phyloP scores from a whole-genome alignment of 2,329 filamentous ascomycete genomes.

The Chalaropsis thielavioides region DNA sequence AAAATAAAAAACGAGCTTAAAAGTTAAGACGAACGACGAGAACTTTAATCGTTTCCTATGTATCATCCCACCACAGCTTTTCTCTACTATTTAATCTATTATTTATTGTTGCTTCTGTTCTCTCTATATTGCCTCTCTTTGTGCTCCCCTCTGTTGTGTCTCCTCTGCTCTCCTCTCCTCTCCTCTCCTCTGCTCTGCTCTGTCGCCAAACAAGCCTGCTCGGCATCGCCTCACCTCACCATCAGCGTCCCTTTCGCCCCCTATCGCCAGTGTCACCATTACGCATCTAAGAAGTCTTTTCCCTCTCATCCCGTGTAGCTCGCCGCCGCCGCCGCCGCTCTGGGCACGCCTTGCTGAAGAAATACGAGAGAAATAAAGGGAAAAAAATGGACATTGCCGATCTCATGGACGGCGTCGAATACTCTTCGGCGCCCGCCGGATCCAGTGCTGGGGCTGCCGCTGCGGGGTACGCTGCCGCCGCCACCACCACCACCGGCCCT shows the following conservation, averaged over 20 bases:
- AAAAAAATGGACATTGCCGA: conserved; percentile 14
- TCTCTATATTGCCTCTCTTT: neutral
- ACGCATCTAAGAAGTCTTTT: too few species aligned
- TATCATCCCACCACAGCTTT: neutral
- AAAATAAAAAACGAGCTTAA: neutral
- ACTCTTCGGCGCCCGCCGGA: conserved; percentile 1
- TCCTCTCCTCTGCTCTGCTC: neutral
- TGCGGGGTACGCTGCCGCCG: neutral
- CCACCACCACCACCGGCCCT: neutral
- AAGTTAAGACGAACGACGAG: neutral
- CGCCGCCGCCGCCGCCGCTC: too few species aligned
- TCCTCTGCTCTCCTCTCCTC: neutral
- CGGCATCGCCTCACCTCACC: too few species aligned
- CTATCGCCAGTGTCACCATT: too few species aligned
- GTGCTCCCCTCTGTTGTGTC: neutral
- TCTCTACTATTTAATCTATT: conserved; percentile 2
- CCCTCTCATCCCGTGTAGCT: neutral
- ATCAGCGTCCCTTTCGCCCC: too few species aligned
- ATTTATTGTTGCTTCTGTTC: conserved; percentile 9
- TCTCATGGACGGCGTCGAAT: conserved; percentile 17
- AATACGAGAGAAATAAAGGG: too few species aligned
- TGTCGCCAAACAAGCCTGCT: too few species aligned
- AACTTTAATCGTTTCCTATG: neutral
- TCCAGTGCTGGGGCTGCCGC: too few species aligned
- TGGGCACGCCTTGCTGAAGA: too few species aligned